A percentile compares a stretch with the other conserved stretches of the same genome.
Conservation (phyloP, 2,329 filamentous ascomycete genomes). For the Aspergillus tanneri region DNA sequence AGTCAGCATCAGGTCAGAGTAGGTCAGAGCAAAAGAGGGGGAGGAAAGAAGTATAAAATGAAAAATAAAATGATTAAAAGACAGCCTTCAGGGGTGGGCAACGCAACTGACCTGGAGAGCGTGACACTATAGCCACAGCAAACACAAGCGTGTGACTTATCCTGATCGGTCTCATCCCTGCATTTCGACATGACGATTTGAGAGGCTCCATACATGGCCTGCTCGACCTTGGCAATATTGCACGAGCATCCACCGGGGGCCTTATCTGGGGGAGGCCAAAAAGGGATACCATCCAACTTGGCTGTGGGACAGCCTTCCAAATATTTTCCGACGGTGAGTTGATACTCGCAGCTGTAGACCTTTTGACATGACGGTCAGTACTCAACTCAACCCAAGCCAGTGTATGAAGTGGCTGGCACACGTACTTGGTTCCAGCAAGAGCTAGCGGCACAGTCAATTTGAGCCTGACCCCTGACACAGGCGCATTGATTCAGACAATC, state of each 20-base stretch:
- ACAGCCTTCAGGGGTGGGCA: too few relatives aligned
- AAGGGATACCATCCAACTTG: conserved; percentile 14
- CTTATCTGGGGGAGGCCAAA: conserved; percentile 19
- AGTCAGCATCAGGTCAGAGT: too few relatives aligned
- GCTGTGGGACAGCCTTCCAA: conserved; percentile 5
- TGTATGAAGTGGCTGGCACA: not conserved
- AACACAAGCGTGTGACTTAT: too few relatives aligned
- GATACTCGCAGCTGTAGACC: conserved; percentile 7
- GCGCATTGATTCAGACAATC: conserved; percentile 21
- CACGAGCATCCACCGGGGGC: conserved; percentile 21
- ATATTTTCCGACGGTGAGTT: conserved; percentile 1
- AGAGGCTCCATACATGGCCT: not conserved
- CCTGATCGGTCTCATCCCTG: not conserved
- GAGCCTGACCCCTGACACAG: conserved; percentile 6
- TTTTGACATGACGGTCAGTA: not conserved
- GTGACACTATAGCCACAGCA: conserved; percentile 19
- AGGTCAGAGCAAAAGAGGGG: not conserved
- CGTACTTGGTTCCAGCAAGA: conserved; percentile 22
- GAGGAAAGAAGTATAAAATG: not conserved
- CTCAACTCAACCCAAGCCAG: not conserved
- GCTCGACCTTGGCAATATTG: conserved; percentile 12
- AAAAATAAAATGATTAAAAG: too few relatives aligned
- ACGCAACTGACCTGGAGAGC: conserved; percentile 17
- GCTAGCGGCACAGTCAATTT: conserved; percentile 15
- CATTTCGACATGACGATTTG: too few relatives aligned